Base-by-base conservation (phyloP, 805 yeast genomes). In the Scheffersomyces ergatensis region DNA sequence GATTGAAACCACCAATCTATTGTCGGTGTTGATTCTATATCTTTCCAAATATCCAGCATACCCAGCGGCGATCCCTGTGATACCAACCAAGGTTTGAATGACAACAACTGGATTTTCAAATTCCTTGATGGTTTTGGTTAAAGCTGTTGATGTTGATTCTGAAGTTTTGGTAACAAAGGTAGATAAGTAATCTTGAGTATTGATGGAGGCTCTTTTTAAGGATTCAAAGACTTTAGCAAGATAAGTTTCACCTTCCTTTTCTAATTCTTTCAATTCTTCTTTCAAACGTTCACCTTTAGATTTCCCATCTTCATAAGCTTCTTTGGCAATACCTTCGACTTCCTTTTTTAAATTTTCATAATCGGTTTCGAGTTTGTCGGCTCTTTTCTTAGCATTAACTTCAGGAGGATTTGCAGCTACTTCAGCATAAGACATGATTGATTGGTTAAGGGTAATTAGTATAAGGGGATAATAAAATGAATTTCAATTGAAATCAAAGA, bases 31-130 rank as follows among this genome's bases (percentile, higher is more conserved):
- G 53, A 80, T 65, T 65, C 76, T 63, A 49, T 67, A 57, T 65
- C 82, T 72, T 61, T 77, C 77, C 51, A 70, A 52, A 63, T 74
- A 76, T 18, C 75, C 78, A 38, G 65, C 62, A 47, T 77, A 66
- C 19, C 78, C 70, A 3, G 77, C 78, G 19, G 73, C 63, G 25
- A 72, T 54, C 13, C 76, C 76, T 31, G 76, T 71, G 6, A 72
- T 54, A 23, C 78, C 72, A 33, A 78, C 66, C 14, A 77, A 65
- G 2, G 74, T 60, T 58, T 81, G 85, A 24, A 77, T 58, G 15
- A 76, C 62, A 34, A 82, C 83, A 3, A 76, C 83, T 0, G 87
- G 87, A 64, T 82, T 80, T 52, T 78, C 70, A 47, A 81, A 65
- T 56, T 80, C 85, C 19, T 44, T 43, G 26, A 39, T 44, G 15